Conservation (phyloP, 2,329 filamentous ascomycete genomes). For the Ambrosiella xylebori region DNA sequence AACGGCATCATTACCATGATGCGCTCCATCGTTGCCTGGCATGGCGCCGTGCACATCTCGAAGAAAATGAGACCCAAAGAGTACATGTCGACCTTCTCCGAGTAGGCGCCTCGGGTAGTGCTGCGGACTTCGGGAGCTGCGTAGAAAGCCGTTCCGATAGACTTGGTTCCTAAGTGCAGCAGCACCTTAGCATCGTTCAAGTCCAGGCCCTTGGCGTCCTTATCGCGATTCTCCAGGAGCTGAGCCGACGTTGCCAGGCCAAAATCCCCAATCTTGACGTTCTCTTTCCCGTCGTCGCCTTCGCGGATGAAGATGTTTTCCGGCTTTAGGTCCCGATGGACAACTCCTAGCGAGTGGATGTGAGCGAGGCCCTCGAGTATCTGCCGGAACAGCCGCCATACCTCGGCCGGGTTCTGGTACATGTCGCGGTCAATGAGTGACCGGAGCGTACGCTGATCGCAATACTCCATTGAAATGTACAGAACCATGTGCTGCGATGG, state of each 20-base stretch:
- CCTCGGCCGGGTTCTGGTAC: slow-evolving; percentile 55
- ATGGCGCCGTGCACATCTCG: slow-evolving; percentile 71
- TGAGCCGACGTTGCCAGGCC: slow-evolving; percentile 83
- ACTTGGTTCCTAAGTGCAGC: slow-evolving; percentile 48
- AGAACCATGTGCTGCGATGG: slow-evolving; percentile 46
- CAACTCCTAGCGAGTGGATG: slow-evolving; percentile 79
- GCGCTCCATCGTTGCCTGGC: slow-evolving; percentile 47
- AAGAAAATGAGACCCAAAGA: slow-evolving; percentile 96
- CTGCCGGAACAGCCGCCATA: slow-evolving; percentile 83
- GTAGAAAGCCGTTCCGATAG: slow-evolving; percentile 69
- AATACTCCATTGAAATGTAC: slow-evolving; percentile 99
- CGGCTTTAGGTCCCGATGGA: slow-evolving; percentile 89
- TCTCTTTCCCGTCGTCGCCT: slow-evolving; percentile 55
- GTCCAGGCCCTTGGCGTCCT: slow-evolving; percentile 17
- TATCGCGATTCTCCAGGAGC: slow-evolving; percentile 49
- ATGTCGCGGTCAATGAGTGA: slow-evolving; percentile 69
- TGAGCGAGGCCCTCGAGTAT: slow-evolving; percentile 78
- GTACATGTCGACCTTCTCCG: slow-evolving; percentile 95
- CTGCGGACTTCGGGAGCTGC: slow-evolving; percentile 83
- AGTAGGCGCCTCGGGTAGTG: slow-evolving; percentile 58
- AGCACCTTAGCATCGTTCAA: slow-evolving; percentile 16
- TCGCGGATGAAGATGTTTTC: slow-evolving; percentile 84
- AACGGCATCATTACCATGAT: slow-evolving; percentile 49
- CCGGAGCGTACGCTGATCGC: slow-evolving; percentile 80
- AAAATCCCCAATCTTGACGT: slow-evolving; percentile 93